Evolutionary conservation across 208 protist genomes (phyloP).

Genomic region (Porcisia hertigi): DNA sequence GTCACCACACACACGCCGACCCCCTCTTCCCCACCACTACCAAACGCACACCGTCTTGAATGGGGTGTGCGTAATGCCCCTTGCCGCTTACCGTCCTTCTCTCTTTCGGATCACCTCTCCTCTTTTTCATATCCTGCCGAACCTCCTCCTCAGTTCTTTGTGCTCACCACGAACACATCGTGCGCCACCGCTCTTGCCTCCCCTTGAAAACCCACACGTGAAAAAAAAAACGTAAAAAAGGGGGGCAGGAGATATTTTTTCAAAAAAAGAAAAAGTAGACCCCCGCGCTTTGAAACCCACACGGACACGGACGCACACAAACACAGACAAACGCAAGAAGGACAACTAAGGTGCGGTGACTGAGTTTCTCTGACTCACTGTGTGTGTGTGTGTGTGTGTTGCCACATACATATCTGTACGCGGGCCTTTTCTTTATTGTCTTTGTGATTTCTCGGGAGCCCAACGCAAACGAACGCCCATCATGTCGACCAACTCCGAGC

Average conservation of each 20-base stretch:
- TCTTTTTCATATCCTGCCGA: background rate
- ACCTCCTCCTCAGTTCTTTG: background rate
- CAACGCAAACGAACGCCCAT: background rate
- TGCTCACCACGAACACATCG: background rate
- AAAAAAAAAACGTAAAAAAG: too few relatives aligned
- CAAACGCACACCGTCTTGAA: background rate
- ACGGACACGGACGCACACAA: background rate
- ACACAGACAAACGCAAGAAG: background rate
- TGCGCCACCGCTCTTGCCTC: too few relatives aligned
- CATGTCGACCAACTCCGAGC: constrained; percentile 35
- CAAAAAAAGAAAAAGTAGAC: too few relatives aligned
- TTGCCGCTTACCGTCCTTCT: background rate
- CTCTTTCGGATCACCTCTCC: background rate
- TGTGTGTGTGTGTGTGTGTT: background rate
- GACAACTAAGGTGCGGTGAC: background rate
- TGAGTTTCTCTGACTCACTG: background rate
- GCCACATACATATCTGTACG: background rate
- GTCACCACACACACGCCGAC: background rate
- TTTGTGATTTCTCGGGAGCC: background rate
- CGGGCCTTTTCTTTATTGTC: background rate
- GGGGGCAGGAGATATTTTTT: too few relatives aligned
- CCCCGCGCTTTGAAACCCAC: too few relatives aligned
- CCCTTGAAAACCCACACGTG: too few relatives aligned
- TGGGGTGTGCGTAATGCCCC: too few relatives aligned
- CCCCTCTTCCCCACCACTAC: background rate